Percentiles rank a stretch among this genome's conserved stretches.
phyloP scores from a whole-genome alignment of 441 rosid genomes.

The Erysimum pusillum region DNA sequence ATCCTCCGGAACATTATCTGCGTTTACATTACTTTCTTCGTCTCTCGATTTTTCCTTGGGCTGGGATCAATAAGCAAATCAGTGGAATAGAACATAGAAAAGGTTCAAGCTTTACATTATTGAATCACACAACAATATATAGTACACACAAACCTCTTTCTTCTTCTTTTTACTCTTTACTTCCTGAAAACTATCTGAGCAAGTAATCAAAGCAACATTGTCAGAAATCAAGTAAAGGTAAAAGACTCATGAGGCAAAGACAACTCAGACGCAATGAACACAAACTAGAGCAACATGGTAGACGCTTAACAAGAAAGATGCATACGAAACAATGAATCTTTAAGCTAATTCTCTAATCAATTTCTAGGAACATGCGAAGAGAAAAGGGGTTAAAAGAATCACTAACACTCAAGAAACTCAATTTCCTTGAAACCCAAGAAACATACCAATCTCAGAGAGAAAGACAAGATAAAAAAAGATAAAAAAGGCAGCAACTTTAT shows the following conservation, averaged over 20 bases:
- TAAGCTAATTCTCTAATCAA: background rate
- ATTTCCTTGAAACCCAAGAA: background rate
- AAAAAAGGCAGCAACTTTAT: background rate
- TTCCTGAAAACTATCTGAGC: slow-evolving; percentile 84
- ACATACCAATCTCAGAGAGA: slow-evolving; percentile 12
- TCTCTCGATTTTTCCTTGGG: slow-evolving; percentile 59
- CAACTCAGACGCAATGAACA: background rate
- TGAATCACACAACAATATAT: background rate
- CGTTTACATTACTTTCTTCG: slow-evolving; percentile 56
- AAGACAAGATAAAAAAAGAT: background rate
- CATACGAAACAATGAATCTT: background rate
- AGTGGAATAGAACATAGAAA: background rate
- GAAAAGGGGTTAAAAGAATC: slow-evolving; percentile 19
- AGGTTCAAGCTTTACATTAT: background rate
- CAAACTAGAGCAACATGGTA: background rate
- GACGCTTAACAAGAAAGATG: background rate
- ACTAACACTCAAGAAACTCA: background rate
- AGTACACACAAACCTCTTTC: slow-evolving; percentile 65
- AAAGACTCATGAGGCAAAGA: slow-evolving; percentile 45
- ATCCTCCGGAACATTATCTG: slow-evolving; percentile 59
- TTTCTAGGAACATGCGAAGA: background rate
- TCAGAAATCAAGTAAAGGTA: background rate
- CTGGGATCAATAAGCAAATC: slow-evolving; percentile 47
- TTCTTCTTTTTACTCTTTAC: slow-evolving; percentile 94
- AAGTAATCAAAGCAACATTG: slow-evolving; percentile 2